phyloP scores from a whole-genome alignment of 768 basidiomycete species.

The Hericium coralloides region DNA sequence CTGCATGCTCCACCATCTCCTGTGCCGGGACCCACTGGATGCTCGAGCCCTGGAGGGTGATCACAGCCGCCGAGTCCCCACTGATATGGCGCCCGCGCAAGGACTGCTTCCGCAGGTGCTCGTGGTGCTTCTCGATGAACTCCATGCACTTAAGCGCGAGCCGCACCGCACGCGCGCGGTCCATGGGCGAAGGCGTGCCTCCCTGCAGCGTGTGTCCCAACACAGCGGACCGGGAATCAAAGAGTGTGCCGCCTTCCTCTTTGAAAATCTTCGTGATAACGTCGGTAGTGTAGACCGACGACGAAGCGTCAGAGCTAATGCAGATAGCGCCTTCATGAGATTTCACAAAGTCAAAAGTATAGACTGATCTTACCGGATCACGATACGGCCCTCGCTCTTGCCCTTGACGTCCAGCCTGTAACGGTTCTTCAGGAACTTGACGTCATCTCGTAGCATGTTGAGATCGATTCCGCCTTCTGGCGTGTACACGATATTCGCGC shows the following conservation, averaged over 20 bases:
- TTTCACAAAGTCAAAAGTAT: not conserved
- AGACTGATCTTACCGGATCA: slow-evolving; percentile 59
- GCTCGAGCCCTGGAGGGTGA: slow-evolving; percentile 79
- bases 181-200: slow-evolving; percentile 89
- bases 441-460: slow-evolving; percentile 73
- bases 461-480: slow-evolving; percentile 87
- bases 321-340: not conserved
- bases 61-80: slow-evolving; percentile 72
- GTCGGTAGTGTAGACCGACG: slow-evolving; percentile 83
- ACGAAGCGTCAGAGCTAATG: slow-evolving; percentile 75
- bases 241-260: slow-evolving; percentile 87
- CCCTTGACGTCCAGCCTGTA: slow-evolving; percentile 84
- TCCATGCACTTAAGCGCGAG: slow-evolving; percentile 89
- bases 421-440: slow-evolving; percentile 78
- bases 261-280: slow-evolving; percentile 90
- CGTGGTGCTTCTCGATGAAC: slow-evolving; percentile 83
- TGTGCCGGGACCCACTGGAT: slow-evolving; percentile 78
- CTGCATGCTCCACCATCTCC: slow-evolving; percentile 79
- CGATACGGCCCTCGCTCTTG: slow-evolving; percentile 85
- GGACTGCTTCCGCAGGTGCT: slow-evolving; percentile 39
- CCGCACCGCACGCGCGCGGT: slow-evolving; percentile 85
- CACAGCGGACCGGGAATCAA: slow-evolving; percentile 92
- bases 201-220: slow-evolving; percentile 97
- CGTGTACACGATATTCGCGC: slow-evolving; percentile 89
- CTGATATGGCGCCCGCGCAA: slow-evolving; percentile 45